A percentile compares a stretch with the other conserved stretches of the same genome.
Evolutionary conservation across 2,329 filamentous ascomycete species (phyloP).

Genomic region (Volutella citrinella): DNA sequence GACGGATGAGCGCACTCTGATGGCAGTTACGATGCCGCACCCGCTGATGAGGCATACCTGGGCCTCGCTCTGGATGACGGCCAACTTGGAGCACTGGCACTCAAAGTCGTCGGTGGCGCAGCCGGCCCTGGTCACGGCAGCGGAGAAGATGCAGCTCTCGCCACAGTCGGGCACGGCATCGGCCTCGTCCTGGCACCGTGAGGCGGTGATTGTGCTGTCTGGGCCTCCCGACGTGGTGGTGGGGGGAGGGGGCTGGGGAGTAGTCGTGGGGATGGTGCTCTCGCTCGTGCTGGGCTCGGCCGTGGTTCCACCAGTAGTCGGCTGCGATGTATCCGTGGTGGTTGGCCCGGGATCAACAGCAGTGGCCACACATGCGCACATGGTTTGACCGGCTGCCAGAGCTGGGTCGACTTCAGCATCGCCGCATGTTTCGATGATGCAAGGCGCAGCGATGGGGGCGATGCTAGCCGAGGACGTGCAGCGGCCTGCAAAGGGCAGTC

Average conservation of each 20-base stretch:
- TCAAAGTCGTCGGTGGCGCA: slow-evolving; percentile 21
- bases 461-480: slow-evolving; percentile 19
- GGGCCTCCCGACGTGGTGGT: slow-evolving; percentile 11
- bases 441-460: slow-evolving; percentile 13
- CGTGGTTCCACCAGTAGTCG: slow-evolving; percentile 2
- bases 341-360: slow-evolving; percentile 12
- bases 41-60: slow-evolving; percentile 20
- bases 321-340: slow-evolving; percentile 1
- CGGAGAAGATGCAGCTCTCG: slow-evolving; percentile 22
- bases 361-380: slow-evolving; percentile 19
- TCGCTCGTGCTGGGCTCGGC: background rate
- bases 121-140: slow-evolving; percentile 18
- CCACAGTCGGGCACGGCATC: slow-evolving; percentile 24
- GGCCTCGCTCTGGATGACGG: slow-evolving; percentile 20
- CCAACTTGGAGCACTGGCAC: slow-evolving; percentile 22
- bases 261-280: slow-evolving; percentile 5
- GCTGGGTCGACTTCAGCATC: slow-evolving; percentile 11
- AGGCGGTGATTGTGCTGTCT: slow-evolving; percentile 16
- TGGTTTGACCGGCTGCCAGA: slow-evolving; percentile 14
- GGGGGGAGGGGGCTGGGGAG: no score
- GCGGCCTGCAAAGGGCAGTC: slow-evolving; percentile 14
- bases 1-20: slow-evolving; percentile 19
- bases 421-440: slow-evolving; percentile 17
- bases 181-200: slow-evolving; percentile 22
- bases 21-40: slow-evolving; percentile 15